These are phyloP conservation scores for Aspergillus melleus DNA, from an alignment of 2,329 filamentous ascomycete genomes.

Conservation along the genomic window DNA sequence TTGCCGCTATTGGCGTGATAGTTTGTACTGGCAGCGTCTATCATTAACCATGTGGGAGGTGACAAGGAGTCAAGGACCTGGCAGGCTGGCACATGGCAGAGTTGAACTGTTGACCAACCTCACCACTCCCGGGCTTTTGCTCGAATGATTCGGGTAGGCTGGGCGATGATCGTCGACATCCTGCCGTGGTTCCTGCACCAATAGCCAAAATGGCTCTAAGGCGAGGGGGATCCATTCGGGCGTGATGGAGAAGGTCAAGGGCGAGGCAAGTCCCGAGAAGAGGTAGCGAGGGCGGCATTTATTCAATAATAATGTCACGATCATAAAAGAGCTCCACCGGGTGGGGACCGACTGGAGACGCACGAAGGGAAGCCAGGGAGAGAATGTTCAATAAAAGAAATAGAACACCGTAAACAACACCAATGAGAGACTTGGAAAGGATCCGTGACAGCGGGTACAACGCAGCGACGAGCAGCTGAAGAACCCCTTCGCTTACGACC, in stretches of 20 bases:
- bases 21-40: not conserved
- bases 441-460: constrained; percentile 6
- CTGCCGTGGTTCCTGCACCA: not conserved
- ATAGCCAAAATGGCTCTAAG: not conserved
- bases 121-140: not conserved
- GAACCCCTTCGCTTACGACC: constrained; percentile 4
- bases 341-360: not conserved
- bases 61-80: not conserved
- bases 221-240: not conserved
- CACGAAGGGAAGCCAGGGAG: not conserved
- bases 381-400: not conserved
- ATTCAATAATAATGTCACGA: not conserved
- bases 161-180: not conserved
- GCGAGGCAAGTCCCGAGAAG: not conserved
- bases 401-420: not conserved
- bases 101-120: not conserved
- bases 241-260: not conserved
- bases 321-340: not conserved
- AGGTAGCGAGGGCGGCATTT: not conserved
- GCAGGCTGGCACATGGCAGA: not conserved
- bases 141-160: not conserved
- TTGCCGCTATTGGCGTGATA: not conserved
- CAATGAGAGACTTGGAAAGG: not conserved
- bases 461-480: not conserved
- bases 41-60: not conserved